phyloP scores from a whole-genome alignment of 257 asterid species.

The Scutellaria barbata region DNA sequence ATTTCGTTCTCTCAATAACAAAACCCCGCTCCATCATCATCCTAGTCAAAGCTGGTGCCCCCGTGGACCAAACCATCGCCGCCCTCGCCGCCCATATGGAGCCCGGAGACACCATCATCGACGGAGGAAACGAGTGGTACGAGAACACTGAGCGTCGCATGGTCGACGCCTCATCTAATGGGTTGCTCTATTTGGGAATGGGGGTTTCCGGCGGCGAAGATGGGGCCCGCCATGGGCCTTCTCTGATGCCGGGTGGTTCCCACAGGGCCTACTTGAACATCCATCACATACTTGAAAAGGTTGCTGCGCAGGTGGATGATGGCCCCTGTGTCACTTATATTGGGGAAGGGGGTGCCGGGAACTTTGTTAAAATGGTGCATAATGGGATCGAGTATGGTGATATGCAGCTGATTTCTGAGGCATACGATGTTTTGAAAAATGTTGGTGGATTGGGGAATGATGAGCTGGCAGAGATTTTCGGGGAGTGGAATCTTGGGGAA shows the following conservation, averaged over 20 bases:
- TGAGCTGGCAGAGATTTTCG: slow-evolving; percentile 66
- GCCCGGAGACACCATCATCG: slow-evolving; percentile 79
- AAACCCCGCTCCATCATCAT: slow-evolving; percentile 71
- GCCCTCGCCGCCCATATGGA: slow-evolving; percentile 62
- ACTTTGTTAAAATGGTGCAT: slow-evolving; percentile 82
- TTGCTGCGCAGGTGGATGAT: slow-evolving; percentile 82
- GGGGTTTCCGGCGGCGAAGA: slow-evolving; percentile 89
- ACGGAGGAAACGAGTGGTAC: slow-evolving; percentile 86
- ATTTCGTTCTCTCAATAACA: slow-evolving; percentile 59
- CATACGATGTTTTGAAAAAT: slow-evolving; percentile 70
- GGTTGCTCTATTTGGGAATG: slow-evolving; percentile 71
- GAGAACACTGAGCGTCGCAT: slow-evolving; percentile 74
- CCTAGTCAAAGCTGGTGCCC: slow-evolving; percentile 75
- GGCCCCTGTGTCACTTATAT: slow-evolving; percentile 82
- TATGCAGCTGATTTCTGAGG: slow-evolving; percentile 81
- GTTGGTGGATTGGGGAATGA: slow-evolving; percentile 59
- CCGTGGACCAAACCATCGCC: slow-evolving; percentile 75
- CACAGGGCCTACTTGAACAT: slow-evolving; percentile 61
- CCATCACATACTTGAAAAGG: slow-evolving; percentile 61
- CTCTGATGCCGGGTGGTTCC: slow-evolving; percentile 79
- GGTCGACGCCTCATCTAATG: slow-evolving; percentile 45
- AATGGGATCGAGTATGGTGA: slow-evolving; percentile 83
- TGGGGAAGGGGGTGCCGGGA: slow-evolving; percentile 82
- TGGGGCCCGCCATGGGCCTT: slow-evolving; percentile 73
- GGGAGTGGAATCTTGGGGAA: slow-evolving; percentile 75